Base-by-base conservation (phyloP, 495 filamentous ascomycete genomes). In the Neurospora sp. region DNA sequence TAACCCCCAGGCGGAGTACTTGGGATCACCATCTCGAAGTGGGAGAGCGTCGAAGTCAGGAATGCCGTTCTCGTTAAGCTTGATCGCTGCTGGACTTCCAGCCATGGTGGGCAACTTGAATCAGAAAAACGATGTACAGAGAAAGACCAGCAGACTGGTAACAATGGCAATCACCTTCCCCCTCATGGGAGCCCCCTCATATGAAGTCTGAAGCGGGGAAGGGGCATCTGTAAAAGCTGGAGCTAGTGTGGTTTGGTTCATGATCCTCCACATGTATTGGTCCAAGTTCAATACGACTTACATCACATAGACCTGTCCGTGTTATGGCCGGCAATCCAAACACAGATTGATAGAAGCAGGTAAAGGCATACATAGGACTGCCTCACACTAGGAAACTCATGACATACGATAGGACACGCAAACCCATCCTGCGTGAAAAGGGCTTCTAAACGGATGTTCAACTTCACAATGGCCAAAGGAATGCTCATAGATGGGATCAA, bases 1-100 rank as follows among this genome's bases (percentile, higher is more conserved):
- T 1, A 87, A 74, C 2, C 84, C 82, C 85, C 85, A 87, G 12
- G 86, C 85, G 9, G 84, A 81, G 37, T 72, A 76, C 20, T 78
- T 78, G 14, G 85, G 85, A 61, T 85, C 81, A 22, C 76, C 77
- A 46, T 78, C 69, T n/a, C 81, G 76, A 10, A 85, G 72, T 2
- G 85, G 83, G 1, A 86, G 81, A 69, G 78, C 75, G n/a, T 84
- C 80, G 72, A 86, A 86, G 71, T 70, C 68, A 7, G 83, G 82
- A 70, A 84, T 79, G 61, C 81, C 79, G 76, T 83, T 83, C 16
- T 76, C 77, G 71, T 83, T 82, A n/a, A 84, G 73, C 72, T 79
- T 80, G 76, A 77, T 20, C 0, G 48, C 7, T 65, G 6, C 22
- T 65, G 27, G 31, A 37, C 1, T 65, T 35, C 31, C 53, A 37